These are phyloP conservation scores for Russula emetica DNA, from an alignment of 768 basidiomycete genomes.

Conservation along the genomic window DNA sequence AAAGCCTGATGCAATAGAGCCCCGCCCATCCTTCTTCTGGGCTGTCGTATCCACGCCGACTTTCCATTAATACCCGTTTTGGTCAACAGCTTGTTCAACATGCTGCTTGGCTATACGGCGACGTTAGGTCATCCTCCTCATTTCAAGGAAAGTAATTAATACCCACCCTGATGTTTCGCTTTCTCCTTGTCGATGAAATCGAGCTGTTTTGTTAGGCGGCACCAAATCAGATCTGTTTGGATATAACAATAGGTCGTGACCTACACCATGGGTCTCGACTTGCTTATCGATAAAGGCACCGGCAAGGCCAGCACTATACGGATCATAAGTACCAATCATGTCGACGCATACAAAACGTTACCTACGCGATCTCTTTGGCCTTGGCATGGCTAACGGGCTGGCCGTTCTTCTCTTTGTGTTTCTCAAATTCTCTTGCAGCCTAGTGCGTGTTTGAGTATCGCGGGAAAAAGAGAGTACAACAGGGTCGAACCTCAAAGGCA, in stretches of 20 bases:
- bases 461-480: background rate
- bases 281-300: conserved; percentile 52
- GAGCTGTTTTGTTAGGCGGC: conserved; percentile 34
- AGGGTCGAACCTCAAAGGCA: conserved; percentile 48
- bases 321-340: conserved; percentile 7
- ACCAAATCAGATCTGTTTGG: background rate
- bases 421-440: conserved; percentile 62
- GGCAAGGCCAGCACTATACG: conserved; percentile 47
- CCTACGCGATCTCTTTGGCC: conserved; percentile 54
- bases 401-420: conserved; percentile 50
- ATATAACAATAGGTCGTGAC: conserved; percentile 14
- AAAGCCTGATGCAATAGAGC: background rate
- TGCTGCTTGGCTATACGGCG: background rate
- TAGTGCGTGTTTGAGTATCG: background rate
- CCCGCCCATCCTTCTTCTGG: background rate
- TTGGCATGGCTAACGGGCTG: conserved; percentile 45
- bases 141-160: background rate
- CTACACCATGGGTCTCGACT: conserved; percentile 57
- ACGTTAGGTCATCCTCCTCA: background rate
- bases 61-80: background rate
- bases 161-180: conserved; percentile 40
- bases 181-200: conserved; percentile 44
- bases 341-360: background rate
- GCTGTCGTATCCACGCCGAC: background rate
- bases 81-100: background rate